phyloP scores from a whole-genome alignment of 116 monocot species.

The Posidonia oceanica region DNA sequence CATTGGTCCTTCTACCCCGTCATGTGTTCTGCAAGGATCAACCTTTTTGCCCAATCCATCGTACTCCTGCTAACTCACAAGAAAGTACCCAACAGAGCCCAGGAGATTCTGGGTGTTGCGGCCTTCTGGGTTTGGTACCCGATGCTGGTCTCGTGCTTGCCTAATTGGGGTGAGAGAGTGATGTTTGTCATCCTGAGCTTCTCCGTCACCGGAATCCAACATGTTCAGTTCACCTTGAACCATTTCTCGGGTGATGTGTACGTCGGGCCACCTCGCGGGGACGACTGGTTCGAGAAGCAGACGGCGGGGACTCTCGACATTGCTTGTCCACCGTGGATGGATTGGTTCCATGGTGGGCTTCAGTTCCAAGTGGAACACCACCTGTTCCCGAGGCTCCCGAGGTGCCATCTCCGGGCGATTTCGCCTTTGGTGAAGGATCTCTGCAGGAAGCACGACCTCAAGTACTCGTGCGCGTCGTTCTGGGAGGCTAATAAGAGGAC shows the following conservation, averaged over 20 bases:
- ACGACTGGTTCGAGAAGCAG: conserved; percentile 56
- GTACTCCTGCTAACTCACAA: conserved; percentile 17
- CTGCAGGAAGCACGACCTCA: conserved; percentile 38
- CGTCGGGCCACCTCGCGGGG: conserved; percentile 26
- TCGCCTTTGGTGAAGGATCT: conserved; percentile 35
- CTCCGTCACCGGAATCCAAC: conserved; percentile 38
- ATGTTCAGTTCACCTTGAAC: conserved; percentile 47
- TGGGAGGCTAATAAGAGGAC: conserved; percentile 39
- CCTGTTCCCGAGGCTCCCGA: conserved; percentile 40
- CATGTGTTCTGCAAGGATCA: conserved; percentile 46
- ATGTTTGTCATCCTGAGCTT: conserved; percentile 38
- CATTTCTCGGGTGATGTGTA: conserved; percentile 41
- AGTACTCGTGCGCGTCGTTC: conserved; percentile 23
- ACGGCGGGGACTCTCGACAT: conserved; percentile 42
- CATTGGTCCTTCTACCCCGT: conserved; percentile 52
- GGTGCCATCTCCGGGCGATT: conserved; percentile 29
- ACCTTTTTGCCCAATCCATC: conserved; percentile 38
- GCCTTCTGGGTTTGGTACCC: conserved; percentile 51
- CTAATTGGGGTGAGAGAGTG: conserved; percentile 36
- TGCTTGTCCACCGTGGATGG: conserved; percentile 44
- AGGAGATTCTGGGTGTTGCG: conserved; percentile 25
- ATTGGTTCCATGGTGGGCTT: conserved; percentile 59
- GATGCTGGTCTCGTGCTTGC: conserved; percentile 39
- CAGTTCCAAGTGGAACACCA: conserved; percentile 63
- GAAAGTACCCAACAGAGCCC: conserved; percentile 26